These are phyloP conservation scores for Flaveria trinervia DNA, from an alignment of 129 eudicot genomes.

Conservation along the genomic window DNA sequence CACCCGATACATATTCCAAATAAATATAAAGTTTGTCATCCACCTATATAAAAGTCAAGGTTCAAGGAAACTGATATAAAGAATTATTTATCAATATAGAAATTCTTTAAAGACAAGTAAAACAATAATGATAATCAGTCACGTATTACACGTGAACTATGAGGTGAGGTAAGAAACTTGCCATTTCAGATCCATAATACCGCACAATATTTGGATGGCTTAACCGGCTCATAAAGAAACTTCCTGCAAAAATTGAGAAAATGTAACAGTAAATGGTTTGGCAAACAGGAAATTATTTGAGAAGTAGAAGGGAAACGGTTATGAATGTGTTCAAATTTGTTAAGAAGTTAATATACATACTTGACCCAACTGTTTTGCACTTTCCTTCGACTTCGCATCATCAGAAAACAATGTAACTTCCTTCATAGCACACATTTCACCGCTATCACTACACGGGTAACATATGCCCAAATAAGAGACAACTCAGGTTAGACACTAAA, in stretches of 20 bases:
- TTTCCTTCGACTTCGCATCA: constrained; percentile 93
- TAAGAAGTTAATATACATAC: constrained; percentile 44
- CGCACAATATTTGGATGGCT: constrained; percentile 95
- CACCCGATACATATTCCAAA: constrained; percentile 97
- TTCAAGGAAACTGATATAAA: not conserved
- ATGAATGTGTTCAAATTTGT: constrained; percentile 17
- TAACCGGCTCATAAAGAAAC: constrained; percentile 81
- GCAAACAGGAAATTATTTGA: constrained; percentile 6
- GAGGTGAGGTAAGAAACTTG: constrained; percentile 36
- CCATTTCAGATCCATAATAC: constrained; percentile 89
- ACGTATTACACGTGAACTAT: constrained; percentile 8
- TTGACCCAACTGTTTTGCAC: constrained; percentile 90
- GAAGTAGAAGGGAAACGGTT: not conserved
- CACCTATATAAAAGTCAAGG: constrained; percentile 51
- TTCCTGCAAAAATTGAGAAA: constrained; percentile 57
- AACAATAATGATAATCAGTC: constrained; percentile 4
- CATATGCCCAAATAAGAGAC: constrained; percentile 22
- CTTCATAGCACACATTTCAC: constrained; percentile 99
- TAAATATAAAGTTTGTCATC: constrained; percentile 89
- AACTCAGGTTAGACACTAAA: constrained; percentile 22
- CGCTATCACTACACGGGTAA: constrained; percentile 71
- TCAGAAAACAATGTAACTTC: constrained; percentile 93
- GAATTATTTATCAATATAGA: not conserved
- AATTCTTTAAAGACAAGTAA: not conserved
- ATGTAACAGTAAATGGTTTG: constrained; percentile 7